A percentile compares a stretch with the other conserved stretches of the same genome.
Evolutionary conservation across 163 green algal genomes (phyloP).

Genomic region (Chloroidium sp.): DNA sequence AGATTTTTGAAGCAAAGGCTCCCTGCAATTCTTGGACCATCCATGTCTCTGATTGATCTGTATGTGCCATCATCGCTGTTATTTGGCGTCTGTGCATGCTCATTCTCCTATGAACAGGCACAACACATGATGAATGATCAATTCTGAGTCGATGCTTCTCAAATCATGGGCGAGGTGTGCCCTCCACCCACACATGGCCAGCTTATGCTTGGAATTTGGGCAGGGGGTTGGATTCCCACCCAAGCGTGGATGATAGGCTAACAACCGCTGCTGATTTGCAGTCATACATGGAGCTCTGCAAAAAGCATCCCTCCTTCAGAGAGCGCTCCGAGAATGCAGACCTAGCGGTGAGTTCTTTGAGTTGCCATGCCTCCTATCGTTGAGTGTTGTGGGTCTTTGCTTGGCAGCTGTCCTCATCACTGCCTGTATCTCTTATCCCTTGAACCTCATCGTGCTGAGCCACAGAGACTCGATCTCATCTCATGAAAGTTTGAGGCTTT

Average conservation of each 20-base stretch:
- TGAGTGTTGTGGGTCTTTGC: not conserved
- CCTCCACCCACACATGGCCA: too few species aligned
- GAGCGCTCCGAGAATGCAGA: conserved; percentile 84
- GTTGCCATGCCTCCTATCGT: not conserved
- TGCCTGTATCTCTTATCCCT: too few species aligned
- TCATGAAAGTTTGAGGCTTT: too few species aligned
- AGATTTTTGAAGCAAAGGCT: too few species aligned
- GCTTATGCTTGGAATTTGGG: too few species aligned
- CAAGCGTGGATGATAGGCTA: not conserved
- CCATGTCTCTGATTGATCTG: too few species aligned
- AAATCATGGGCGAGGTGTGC: too few species aligned
- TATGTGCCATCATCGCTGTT: too few species aligned
- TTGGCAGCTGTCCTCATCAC: not conserved
- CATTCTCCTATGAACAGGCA: not conserved
- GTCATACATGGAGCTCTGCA: conserved; percentile 86
- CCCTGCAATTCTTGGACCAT: too few species aligned
- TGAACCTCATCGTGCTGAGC: too few species aligned
- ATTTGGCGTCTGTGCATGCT: not conserved
- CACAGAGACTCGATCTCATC: too few species aligned
- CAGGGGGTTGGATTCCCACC: not conserved
- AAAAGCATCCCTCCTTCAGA: conserved; percentile 86
- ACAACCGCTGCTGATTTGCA: conserved; percentile 14
- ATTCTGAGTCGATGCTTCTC: not conserved
- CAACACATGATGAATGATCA: not conserved
- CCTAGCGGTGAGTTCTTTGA: conserved; percentile 47